These are phyloP conservation scores for Penicillium bovifimosum DNA, from an alignment of 495 filamentous ascomycete species.

Conservation along the genomic window DNA sequence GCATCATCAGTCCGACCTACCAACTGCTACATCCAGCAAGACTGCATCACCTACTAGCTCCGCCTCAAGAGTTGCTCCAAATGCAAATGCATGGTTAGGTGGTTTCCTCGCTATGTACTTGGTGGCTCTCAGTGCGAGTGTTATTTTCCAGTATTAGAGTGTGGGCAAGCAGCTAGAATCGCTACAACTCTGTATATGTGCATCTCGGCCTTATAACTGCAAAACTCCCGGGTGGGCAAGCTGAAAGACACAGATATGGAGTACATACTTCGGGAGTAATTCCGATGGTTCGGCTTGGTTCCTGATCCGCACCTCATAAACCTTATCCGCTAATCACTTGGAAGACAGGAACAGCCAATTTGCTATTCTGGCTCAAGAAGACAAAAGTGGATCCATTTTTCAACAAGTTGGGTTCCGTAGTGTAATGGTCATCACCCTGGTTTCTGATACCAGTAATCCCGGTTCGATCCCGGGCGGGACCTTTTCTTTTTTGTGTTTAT, in stretches of 20 bases:
- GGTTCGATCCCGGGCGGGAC: constrained; percentile 40
- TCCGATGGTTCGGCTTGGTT: neutral
- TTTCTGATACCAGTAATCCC: constrained; percentile 37
- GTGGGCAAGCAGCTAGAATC: too few species aligned
- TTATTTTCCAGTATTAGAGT: too few species aligned
- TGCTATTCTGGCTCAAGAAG: too few species aligned
- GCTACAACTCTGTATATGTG: too few species aligned
- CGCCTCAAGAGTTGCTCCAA: neutral
- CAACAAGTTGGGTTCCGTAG: neutral
- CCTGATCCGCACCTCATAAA: neutral
- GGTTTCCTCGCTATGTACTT: neutral
- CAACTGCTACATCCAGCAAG: neutral
- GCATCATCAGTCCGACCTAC: neutral
- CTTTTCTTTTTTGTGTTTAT: constrained; percentile 8
- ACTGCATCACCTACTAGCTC: neutral
- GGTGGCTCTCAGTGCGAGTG: too few species aligned
- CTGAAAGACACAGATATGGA: too few species aligned
- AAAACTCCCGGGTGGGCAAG: too few species aligned
- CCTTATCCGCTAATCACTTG: too few species aligned
- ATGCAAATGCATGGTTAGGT: neutral
- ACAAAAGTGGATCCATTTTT: neutral
- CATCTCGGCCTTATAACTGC: too few species aligned
- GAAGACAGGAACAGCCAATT: too few species aligned
- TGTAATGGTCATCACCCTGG: constrained; percentile 25
- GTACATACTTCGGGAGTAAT: neutral